Percentiles rank a stretch among this genome's conserved stretches.
These are phyloP conservation scores for Penicillium fimorum DNA, from an alignment of 495 filamentous ascomycete genomes.

Conservation along the genomic window DNA sequence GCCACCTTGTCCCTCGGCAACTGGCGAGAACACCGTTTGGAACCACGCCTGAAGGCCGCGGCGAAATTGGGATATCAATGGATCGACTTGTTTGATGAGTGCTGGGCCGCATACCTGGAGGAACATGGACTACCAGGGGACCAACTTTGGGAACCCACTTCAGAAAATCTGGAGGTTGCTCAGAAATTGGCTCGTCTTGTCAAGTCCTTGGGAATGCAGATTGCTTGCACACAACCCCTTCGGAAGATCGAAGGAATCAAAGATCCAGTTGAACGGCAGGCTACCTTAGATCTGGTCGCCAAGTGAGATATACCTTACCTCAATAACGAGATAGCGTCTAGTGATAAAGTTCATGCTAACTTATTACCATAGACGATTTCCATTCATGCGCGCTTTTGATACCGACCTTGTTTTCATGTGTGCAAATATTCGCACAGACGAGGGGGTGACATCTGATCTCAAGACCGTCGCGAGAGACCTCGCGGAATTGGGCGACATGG, in stretches of 20 bases:
- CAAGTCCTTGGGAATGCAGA: slow-evolving; percentile 30
- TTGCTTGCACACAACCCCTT: slow-evolving; percentile 35
- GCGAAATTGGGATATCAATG: slow-evolving; percentile 32
- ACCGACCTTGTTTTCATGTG: slow-evolving; percentile 39
- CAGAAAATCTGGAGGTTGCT: slow-evolving; percentile 28
- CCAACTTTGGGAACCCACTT: slow-evolving; percentile 31
- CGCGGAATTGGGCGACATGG: slow-evolving; percentile 34
- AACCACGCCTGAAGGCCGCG: slow-evolving; percentile 30
- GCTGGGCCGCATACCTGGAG: slow-evolving; percentile 36
- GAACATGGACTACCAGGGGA: slow-evolving; percentile 27
- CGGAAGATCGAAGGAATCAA: slow-evolving; percentile 33
- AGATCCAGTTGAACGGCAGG: slow-evolving; percentile 24
- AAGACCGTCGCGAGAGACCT: slow-evolving; percentile 31
- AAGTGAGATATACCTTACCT: slow-evolving; percentile 8
- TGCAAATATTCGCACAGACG: slow-evolving; percentile 32
- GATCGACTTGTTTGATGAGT: slow-evolving; percentile 41
- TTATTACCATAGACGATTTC: slow-evolving; percentile 25
- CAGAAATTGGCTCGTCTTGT: slow-evolving; percentile 30
- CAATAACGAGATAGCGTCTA: neutral
- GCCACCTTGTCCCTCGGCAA: slow-evolving; percentile 37
- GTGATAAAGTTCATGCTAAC: neutral
- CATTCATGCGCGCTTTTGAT: slow-evolving; percentile 39
- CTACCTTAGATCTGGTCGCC: slow-evolving; percentile 26
- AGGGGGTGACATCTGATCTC: slow-evolving; percentile 31
- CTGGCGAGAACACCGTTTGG: slow-evolving; percentile 27